These are phyloP conservation scores for Sparassis latifolia DNA, from an alignment of 1,284 basidiomycete species.

Conservation along the genomic window DNA sequence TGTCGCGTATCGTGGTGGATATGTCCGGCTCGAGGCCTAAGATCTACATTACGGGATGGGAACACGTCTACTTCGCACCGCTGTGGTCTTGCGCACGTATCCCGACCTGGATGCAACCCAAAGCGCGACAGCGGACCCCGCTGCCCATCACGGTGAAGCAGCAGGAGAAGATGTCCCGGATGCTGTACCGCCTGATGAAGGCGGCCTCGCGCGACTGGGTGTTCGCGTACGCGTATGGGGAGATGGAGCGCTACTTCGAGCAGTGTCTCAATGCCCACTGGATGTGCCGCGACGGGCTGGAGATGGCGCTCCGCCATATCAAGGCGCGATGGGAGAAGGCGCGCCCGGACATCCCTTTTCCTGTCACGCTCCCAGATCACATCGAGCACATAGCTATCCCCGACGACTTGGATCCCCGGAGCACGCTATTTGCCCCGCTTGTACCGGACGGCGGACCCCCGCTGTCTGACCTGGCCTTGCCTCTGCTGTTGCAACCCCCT, in stretches of 20 bases:
- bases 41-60: slow-evolving; percentile 20
- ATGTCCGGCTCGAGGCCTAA: slow-evolving; percentile 2
- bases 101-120: slow-evolving; percentile 18
- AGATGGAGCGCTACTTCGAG: slow-evolving; percentile 22
- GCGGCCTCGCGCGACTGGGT: slow-evolving; percentile 16
- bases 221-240: slow-evolving; percentile 17
- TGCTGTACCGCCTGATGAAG: slow-evolving; percentile 5
- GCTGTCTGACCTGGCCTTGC: no score
- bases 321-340: slow-evolving; percentile 15
- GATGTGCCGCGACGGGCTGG: slow-evolving; percentile 17
- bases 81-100: slow-evolving; percentile 24
- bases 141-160: slow-evolving; percentile 9
- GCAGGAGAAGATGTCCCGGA: slow-evolving; percentile 12
- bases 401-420: no score
- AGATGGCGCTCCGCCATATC: slow-evolving; percentile 14
- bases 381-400: no score
- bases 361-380: slow-evolving; percentile 4
- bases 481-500: no score
- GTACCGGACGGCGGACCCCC: not conserved
- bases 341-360: slow-evolving; percentile 18
- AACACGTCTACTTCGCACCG: slow-evolving; percentile 18
- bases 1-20: slow-evolving; percentile 19
- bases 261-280: slow-evolving; percentile 16
- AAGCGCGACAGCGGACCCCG: slow-evolving; percentile 11
- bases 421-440: not conserved